Conservation (phyloP, 2,329 filamentous ascomycete species). For the Colletotrichum sp. region DNA sequence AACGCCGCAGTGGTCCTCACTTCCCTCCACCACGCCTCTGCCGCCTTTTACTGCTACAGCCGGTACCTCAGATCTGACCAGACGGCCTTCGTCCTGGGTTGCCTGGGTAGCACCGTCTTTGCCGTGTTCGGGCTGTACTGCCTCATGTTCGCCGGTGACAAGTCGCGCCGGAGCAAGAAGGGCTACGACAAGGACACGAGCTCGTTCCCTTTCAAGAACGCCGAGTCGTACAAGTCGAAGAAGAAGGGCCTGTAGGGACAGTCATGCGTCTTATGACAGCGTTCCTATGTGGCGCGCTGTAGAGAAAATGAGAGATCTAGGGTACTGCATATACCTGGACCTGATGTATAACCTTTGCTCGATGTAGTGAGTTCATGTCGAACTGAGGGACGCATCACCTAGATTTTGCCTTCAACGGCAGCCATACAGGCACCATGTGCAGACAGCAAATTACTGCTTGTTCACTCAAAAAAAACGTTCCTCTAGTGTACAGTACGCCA, state of each 20-base stretch:
- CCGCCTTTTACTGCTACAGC: conserved; percentile 72
- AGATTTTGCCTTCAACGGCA: not conserved
- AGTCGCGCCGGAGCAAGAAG: conserved; percentile 39
- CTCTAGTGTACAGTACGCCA: not conserved
- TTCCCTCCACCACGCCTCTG: conserved; percentile 66
- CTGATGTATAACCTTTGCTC: not conserved
- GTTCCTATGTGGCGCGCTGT: not conserved
- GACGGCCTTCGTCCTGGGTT: conserved; percentile 65
- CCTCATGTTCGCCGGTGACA: conserved; percentile 42
- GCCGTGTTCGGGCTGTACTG: conserved; percentile 56
- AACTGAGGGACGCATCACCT: not conserved
- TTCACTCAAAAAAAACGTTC: not conserved
- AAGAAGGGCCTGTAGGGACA: conserved; percentile 37
- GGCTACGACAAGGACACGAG: conserved; percentile 44
- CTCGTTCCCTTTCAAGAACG: conserved; percentile 43
- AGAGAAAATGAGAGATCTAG: not conserved
- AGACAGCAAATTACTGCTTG: not conserved
- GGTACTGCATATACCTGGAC: not conserved
- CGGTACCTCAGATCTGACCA: conserved; percentile 61
- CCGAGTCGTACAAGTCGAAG: conserved; percentile 40
- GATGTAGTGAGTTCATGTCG: not conserved
- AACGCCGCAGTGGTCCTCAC: conserved; percentile 71
- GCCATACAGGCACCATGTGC: not conserved
- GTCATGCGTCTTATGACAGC: not conserved
- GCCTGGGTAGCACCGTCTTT: conserved; percentile 60